phyloP scores from a whole-genome alignment of 2,329 filamentous ascomycete species.

The Aspergillus vadensis region DNA sequence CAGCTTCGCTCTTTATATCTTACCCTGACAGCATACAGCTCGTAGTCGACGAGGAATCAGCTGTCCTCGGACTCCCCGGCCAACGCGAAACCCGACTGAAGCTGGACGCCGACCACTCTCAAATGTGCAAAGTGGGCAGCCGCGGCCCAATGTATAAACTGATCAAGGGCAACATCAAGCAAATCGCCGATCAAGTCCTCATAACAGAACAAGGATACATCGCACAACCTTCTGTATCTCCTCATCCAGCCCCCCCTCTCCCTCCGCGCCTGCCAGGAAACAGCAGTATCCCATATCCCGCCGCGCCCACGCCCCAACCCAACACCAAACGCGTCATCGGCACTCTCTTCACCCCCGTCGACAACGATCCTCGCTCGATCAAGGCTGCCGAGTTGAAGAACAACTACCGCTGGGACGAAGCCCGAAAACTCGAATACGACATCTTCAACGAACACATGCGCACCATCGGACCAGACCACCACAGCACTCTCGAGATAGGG shows the following conservation, averaged over 20 bases:
- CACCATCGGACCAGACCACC: conserved; percentile 31
- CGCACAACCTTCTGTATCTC: conserved; percentile 22
- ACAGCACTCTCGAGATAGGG: conserved; percentile 29
- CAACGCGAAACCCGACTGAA: conserved; percentile 39
- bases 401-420: conserved; percentile 31
- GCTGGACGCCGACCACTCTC: conserved; percentile 38
- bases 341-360: conserved; percentile 21
- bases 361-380: conserved; percentile 33
- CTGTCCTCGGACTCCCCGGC: conserved; percentile 36
- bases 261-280: conserved; percentile 33
- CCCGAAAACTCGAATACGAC: conserved; percentile 30
- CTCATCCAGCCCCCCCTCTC: conserved; percentile 26
- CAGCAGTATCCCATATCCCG: conserved; percentile 30
- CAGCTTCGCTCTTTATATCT: too few species aligned
- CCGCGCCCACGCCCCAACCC: conserved; percentile 16
- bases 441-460: conserved; percentile 35
- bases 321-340: conserved; percentile 21
- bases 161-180: conserved; percentile 38
- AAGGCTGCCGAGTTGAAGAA: conserved; percentile 32
- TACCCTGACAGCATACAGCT: conserved; percentile 20
- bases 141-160: conserved; percentile 35
- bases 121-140: conserved; percentile 37
- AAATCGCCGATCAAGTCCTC: conserved; percentile 34
- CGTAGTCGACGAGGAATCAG: conserved; percentile 40
- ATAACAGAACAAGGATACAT: conserved; percentile 34